phyloP scores from a whole-genome alignment of 768 basidiomycete species.

The Boletus fagicola region DNA sequence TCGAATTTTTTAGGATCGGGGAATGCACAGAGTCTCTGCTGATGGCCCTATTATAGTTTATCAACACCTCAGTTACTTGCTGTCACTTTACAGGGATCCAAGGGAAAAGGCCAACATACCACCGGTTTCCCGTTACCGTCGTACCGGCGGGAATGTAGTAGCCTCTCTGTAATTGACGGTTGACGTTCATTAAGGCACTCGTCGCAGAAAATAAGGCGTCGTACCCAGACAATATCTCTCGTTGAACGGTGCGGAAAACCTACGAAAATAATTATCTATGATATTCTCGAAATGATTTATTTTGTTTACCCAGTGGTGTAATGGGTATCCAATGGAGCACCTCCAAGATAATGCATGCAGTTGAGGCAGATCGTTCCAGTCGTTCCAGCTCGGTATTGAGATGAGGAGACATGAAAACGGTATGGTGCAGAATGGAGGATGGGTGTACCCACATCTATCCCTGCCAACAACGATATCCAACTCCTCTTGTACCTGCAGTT shows the following conservation, averaged over 20 bases:
- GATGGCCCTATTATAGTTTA: slow-evolving; percentile 44
- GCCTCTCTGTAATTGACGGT: slow-evolving; percentile 10
- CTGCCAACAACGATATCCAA: slow-evolving; percentile 50
- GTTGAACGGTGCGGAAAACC: slow-evolving; percentile 62
- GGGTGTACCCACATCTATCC: slow-evolving; percentile 24
- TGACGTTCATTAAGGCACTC: slow-evolving; percentile 30
- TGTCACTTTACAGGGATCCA: not conserved
- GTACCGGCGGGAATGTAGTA: slow-evolving; percentile 26
- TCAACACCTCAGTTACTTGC: not conserved
- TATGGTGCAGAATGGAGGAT: not conserved
- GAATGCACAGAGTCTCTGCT: slow-evolving; percentile 55
- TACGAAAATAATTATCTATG: not conserved
- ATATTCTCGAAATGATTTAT: no score
- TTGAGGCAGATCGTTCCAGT: slow-evolving; percentile 33
- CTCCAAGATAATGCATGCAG: slow-evolving; percentile 40
- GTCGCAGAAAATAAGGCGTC: not conserved
- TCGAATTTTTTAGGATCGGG: slow-evolving; percentile 57
- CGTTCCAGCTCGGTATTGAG: slow-evolving; percentile 38
- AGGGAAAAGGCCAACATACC: slow-evolving; percentile 7
- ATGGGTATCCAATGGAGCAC: slow-evolving; percentile 39
- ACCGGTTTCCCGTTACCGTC: slow-evolving; percentile 19
- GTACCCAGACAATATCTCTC: slow-evolving; percentile 60
- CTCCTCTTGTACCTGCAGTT: slow-evolving; percentile 49
- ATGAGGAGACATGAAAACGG: not conserved
- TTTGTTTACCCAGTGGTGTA: slow-evolving; percentile 22